phyloP scores from a whole-genome alignment of 1,284 basidiomycete species.

The Cystobasidium sp. region DNA sequence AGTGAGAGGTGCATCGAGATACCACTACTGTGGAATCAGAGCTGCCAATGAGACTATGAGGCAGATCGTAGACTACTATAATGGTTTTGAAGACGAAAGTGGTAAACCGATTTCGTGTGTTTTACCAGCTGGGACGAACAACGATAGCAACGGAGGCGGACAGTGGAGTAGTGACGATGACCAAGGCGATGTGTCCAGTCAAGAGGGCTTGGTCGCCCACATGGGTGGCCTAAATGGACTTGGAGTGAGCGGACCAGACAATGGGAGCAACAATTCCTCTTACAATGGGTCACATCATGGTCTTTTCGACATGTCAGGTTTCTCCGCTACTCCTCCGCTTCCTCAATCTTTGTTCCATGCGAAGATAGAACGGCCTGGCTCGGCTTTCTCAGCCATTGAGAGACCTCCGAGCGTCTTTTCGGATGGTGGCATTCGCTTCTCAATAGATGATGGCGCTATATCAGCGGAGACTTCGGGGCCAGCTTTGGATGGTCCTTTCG shows the following conservation, averaged over 20 bases:
- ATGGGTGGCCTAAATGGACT: constrained; percentile 7
- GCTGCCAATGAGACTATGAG: constrained; percentile 7
- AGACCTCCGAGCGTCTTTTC: neutral
- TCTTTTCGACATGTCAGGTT: too few species aligned
- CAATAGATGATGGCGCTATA: neutral
- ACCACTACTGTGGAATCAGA: constrained; percentile 64
- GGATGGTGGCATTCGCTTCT: neutral
- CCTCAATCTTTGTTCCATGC: neutral
- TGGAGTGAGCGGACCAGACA: neutral
- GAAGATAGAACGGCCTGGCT: neutral
- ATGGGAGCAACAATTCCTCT: neutral
- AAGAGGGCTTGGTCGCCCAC: neutral
- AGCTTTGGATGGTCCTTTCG: neutral
- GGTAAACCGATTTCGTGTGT: constrained; percentile 16
- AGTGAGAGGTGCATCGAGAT: constrained; percentile 88
- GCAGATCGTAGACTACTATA: constrained; percentile 13
- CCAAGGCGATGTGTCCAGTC: neutral
- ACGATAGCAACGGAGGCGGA: neutral
- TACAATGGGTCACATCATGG: too few species aligned
- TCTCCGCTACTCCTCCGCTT: neutral
- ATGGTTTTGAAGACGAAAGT: neutral
- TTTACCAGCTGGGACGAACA: neutral
- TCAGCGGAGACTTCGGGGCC: neutral
- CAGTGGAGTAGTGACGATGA: constrained; percentile 6
- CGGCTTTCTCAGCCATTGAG: neutral